Percentiles rank a stretch among this genome's conserved stretches.
Evolutionary conservation across 2,329 filamentous ascomycete genomes (phyloP).

Genomic region (Paecilomyces niveus): DNA sequence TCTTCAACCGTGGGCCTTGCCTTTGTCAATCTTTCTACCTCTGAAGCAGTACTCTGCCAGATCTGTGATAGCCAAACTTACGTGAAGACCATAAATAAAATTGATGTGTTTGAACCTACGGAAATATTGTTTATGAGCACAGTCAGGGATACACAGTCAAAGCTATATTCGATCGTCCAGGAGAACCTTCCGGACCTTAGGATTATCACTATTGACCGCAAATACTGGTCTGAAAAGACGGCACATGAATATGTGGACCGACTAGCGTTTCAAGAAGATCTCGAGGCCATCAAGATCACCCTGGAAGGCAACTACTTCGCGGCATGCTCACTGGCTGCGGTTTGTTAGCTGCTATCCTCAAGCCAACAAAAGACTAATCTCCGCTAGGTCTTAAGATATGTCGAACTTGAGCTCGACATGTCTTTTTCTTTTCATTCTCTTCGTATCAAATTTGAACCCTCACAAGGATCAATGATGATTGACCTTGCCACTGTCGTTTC

Average conservation of each 20-base stretch:
- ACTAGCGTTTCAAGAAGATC: constrained; percentile 72
- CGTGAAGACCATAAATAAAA: constrained; percentile 77
- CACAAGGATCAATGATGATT: constrained; percentile 92
- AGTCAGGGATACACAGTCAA: constrained; percentile 63
- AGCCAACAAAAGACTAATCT: constrained; percentile 8
- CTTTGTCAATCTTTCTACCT: constrained; percentile 79
- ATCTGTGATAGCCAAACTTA: constrained; percentile 93
- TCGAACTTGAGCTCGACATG: constrained; percentile 62
- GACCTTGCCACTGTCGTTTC: constrained; percentile 81
- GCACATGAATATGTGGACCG: constrained; percentile 72
- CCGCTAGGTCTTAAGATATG: constrained; percentile 67
- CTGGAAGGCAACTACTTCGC: constrained; percentile 80
- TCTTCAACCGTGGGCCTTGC: constrained; percentile 78
- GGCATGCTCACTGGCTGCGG: constrained; percentile 76
- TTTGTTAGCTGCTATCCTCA: constrained; percentile 39
- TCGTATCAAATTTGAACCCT: constrained; percentile 77
- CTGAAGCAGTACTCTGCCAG: constrained; percentile 78
- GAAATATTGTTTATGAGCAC: constrained; percentile 72
- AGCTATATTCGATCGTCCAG: constrained; percentile 65
- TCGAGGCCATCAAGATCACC: constrained; percentile 72
- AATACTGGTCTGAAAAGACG: constrained; percentile 72
- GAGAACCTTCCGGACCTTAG: constrained; percentile 60
- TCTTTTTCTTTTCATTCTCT: constrained; percentile 73
- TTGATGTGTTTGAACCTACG: constrained; percentile 71
- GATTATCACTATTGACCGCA: constrained; percentile 62